Conservation (phyloP, 116 monocot species). For the Phalaenopsis hybrid region DNA sequence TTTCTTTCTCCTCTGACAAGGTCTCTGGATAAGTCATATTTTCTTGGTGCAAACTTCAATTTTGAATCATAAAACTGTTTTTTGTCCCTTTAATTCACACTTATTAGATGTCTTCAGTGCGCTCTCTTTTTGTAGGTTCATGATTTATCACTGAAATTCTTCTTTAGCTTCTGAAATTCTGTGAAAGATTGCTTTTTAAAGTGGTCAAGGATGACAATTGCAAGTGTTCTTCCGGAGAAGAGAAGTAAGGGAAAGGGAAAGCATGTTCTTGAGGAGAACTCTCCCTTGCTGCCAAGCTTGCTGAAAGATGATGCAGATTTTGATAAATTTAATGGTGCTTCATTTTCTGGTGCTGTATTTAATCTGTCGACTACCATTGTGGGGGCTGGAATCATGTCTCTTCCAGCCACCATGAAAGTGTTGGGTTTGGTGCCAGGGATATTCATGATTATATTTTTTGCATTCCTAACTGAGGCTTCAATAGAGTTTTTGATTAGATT, state of each 20-base stretch:
- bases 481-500: slow-evolving; percentile 65
- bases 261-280: slow-evolving; percentile 34
- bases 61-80: neutral
- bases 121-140: neutral
- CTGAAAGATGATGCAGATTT: slow-evolving; percentile 28
- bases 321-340: slow-evolving; percentile 61
- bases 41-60: neutral
- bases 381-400: slow-evolving; percentile 83
- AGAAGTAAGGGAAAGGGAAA: slow-evolving; percentile 16
- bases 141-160: neutral
- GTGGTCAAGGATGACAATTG: slow-evolving; percentile 40
- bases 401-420: slow-evolving; percentile 72
- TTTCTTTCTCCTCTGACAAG: neutral
- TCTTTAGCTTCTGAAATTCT: neutral
- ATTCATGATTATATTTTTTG: slow-evolving; percentile 49
- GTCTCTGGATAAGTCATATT: neutral
- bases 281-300: slow-evolving; percentile 46
- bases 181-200: neutral
- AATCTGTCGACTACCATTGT: slow-evolving; percentile 80
- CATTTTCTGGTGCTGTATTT: slow-evolving; percentile 68
- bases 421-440: slow-evolving; percentile 64
- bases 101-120: neutral
- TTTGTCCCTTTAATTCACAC: neutral
- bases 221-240: slow-evolving; percentile 12
- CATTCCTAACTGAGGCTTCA: slow-evolving; percentile 59